Conservation (phyloP, 495 filamentous ascomycete genomes). For the Hypomontagnella monticulosa region DNA sequence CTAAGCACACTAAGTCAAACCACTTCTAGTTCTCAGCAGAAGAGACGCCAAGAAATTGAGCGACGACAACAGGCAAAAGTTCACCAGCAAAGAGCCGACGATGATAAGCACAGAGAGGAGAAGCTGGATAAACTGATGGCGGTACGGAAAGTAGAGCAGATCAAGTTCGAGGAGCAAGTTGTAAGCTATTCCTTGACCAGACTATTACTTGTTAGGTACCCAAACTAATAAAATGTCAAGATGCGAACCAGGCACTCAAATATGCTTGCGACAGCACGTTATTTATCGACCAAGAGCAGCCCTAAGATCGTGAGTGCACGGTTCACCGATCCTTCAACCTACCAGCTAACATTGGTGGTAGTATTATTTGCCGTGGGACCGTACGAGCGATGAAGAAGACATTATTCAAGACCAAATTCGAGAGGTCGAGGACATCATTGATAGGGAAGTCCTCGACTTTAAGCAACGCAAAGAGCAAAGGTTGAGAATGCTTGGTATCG, state of each 20-base stretch:
- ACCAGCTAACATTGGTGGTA: conserved; percentile 52
- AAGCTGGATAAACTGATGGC: conserved; percentile 67
- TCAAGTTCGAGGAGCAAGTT: conserved; percentile 78
- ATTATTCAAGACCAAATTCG: conserved; percentile 58
- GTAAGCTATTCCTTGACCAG: conserved; percentile 59
- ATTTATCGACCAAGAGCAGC: conserved; percentile 74
- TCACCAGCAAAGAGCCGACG: conserved; percentile 71
- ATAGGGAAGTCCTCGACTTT: conserved; percentile 57
- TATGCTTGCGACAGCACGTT: conserved; percentile 76
- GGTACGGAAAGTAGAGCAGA: conserved; percentile 73
- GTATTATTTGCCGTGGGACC: conserved; percentile 92
- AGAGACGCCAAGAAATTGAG: conserved; percentile 87
- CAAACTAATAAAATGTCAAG: conserved; percentile 58
- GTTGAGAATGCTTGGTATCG: conserved; percentile 44
- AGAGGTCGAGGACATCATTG: conserved; percentile 56
- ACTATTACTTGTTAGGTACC: background rate
- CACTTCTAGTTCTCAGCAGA: conserved; percentile 70
- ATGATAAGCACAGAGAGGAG: conserved; percentile 72
- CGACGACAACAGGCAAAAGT: conserved; percentile 86
- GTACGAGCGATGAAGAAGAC: conserved; percentile 62
- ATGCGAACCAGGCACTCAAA: conserved; percentile 82
- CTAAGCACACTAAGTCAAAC: conserved; percentile 89
- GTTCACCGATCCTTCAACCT: background rate
- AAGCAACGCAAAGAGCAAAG: conserved; percentile 48
- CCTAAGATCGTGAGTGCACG: conserved; percentile 76